Evolutionary conservation across 208 protist genomes (phyloP).

Genomic region (Acanthamoeba lenticulata): DNA sequence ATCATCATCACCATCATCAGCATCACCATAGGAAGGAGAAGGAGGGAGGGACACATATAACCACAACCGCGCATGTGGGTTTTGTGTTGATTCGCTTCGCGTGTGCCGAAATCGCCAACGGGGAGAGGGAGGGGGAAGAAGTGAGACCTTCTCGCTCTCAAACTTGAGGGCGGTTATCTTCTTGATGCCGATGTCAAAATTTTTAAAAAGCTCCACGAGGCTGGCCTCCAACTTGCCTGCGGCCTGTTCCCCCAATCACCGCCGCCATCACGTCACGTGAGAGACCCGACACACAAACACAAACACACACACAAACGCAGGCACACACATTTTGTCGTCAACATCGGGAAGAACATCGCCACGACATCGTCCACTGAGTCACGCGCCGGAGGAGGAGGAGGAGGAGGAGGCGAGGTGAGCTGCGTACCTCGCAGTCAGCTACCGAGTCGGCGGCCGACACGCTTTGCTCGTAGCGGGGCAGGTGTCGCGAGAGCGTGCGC

Average conservation of each 20-base stretch:
- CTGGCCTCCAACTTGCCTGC: conserved; percentile 28
- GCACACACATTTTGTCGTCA: background rate
- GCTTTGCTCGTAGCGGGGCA: background rate
- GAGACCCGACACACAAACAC: too few relatives aligned
- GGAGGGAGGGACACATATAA: background rate
- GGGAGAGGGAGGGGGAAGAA: background rate
- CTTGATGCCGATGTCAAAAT: conserved; percentile 63
- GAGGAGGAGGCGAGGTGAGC: background rate
- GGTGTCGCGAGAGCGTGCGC: background rate
- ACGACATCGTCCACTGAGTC: too few relatives aligned
- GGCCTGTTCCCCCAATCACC: background rate
- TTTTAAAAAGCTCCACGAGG: conserved; percentile 34
- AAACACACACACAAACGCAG: background rate
- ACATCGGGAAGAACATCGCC: too few relatives aligned
- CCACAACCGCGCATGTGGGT: background rate
- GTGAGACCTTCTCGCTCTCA: background rate
- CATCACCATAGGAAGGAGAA: too few relatives aligned
- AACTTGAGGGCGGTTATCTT: conserved; percentile 16
- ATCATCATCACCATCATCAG: too few relatives aligned
- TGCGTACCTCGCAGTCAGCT: background rate
- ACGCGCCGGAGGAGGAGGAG: background rate
- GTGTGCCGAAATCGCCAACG: too few relatives aligned
- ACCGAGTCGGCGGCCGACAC: background rate
- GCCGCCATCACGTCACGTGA: too few relatives aligned
- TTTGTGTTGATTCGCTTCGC: too few relatives aligned